Evolutionary conservation across 805 yeast genomes (phyloP).

Genomic region (Monosporozyma aquatica): DNA sequence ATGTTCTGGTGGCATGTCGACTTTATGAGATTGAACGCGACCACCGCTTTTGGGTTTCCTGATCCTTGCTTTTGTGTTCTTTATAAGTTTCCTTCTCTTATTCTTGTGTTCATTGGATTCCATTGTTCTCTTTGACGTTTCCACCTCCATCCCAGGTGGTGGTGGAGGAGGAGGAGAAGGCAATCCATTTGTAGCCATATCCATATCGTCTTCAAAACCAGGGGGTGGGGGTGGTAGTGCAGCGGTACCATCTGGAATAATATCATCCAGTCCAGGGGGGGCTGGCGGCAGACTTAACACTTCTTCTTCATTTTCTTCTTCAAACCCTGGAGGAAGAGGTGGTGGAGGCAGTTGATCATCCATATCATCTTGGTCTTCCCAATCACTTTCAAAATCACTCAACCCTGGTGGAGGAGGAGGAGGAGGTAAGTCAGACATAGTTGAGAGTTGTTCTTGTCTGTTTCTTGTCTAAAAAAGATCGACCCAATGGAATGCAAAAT

Average conservation of each 20-base stretch:
- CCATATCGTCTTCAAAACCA: constrained; percentile 4
- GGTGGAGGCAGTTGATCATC: constrained; percentile 10
- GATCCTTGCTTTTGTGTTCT: too few species aligned
- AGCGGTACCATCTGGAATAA: not conserved
- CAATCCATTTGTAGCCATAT: not conserved
- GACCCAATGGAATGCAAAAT: too few species aligned
- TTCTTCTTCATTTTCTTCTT: not conserved
- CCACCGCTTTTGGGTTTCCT: constrained; percentile 27
- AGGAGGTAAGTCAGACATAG: constrained; percentile 23
- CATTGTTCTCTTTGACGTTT: not conserved
- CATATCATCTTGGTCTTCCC: not conserved
- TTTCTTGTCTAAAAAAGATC: not conserved
- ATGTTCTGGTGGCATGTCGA: constrained; percentile 91
- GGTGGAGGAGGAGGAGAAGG: constrained; percentile 10
- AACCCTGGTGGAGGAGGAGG: constrained; percentile 29
- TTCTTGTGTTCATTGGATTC: not conserved
- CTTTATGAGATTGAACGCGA: constrained; percentile 49
- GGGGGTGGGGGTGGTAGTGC: constrained; percentile 26
- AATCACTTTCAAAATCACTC: constrained; percentile 15
- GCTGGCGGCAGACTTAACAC: constrained; percentile 13
- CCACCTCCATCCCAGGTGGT: constrained; percentile 5
- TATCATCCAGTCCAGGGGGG: constrained; percentile 15
- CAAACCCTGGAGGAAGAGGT: constrained; percentile 21
- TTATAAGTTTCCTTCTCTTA: constrained; percentile 13
- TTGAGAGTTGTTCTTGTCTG: not conserved